Conservation (phyloP, 2,329 filamentous ascomycete genomes). For the Xylaria sp. region DNA sequence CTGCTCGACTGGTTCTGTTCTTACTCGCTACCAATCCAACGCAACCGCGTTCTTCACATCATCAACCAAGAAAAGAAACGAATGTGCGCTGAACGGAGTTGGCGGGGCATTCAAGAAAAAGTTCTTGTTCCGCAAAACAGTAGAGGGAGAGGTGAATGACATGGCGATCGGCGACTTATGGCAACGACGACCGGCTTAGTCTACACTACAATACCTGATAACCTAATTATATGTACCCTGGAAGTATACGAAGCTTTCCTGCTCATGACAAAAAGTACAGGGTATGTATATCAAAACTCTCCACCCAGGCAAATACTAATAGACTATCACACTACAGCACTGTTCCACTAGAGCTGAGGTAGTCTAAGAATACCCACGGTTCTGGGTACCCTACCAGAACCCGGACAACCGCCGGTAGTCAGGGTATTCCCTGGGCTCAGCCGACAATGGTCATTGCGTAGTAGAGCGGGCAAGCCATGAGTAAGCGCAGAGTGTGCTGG, state of each 20-base stretch:
- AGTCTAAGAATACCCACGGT: no score
- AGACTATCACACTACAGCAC: no score
- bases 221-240: slow-evolving; percentile 25
- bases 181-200: neutral
- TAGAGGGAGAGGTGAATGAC: slow-evolving; percentile 13
- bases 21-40: neutral
- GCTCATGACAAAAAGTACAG: slow-evolving; percentile 4
- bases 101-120: slow-evolving; percentile 2
- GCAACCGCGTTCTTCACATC: slow-evolving; percentile 1
- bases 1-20: neutral
- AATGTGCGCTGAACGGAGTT: slow-evolving; percentile 4
- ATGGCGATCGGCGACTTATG: slow-evolving; percentile 14
- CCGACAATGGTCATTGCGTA: slow-evolving; percentile 10
- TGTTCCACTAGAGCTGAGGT: no score
- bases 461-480: neutral
- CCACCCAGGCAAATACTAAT: neutral
- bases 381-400: no score
- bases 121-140: slow-evolving; percentile 21
- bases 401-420: neutral
- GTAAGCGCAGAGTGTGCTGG: neutral
- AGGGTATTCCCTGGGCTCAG: neutral
- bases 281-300: neutral
- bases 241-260: slow-evolving; percentile 27
- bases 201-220: slow-evolving; percentile 11
- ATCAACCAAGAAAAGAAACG: slow-evolving; percentile 3